phyloP scores from a whole-genome alignment of 2,329 filamentous ascomycete species.

The Penicillium sp. region DNA sequence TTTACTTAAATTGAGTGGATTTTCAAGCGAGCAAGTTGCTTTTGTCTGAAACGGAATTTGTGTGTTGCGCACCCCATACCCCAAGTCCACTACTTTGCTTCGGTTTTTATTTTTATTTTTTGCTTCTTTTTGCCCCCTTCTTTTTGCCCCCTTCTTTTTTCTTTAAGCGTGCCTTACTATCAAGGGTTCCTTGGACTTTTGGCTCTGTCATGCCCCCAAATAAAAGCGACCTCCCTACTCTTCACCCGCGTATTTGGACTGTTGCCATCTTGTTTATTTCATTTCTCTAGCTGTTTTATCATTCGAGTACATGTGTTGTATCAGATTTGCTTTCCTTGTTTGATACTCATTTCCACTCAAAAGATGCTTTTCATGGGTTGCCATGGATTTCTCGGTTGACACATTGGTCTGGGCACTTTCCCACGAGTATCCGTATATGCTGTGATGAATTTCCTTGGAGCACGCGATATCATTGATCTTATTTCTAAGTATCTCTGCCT shows the following conservation, averaged over 20 bases:
- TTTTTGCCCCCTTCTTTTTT: constrained; percentile 18
- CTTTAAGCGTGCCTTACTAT: constrained; percentile 34
- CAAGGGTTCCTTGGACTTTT: constrained; percentile 34
- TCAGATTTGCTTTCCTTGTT: constrained; percentile 19
- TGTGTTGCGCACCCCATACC: constrained; percentile 47
- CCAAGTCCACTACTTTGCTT: constrained; percentile 41
- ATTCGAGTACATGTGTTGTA: constrained; percentile 22
- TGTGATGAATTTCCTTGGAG: constrained; percentile 24
- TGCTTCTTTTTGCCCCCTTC: constrained; percentile 22
- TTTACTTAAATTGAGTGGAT: constrained; percentile 37
- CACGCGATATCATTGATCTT: constrained; percentile 14
- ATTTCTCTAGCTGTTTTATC: constrained; percentile 22
- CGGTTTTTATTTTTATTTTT: constrained; percentile 27
- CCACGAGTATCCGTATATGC: constrained; percentile 26
- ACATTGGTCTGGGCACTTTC: constrained; percentile 14
- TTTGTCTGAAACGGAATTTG: constrained; percentile 46
- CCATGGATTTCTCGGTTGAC: constrained; percentile 19
- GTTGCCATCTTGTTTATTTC: constrained; percentile 19
- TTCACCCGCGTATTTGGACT: constrained; percentile 28
- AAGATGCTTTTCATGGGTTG: constrained; percentile 15
- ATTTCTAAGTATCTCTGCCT: constrained; percentile 15
- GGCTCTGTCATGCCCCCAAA: constrained; percentile 35
- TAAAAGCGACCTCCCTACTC: constrained; percentile 35
- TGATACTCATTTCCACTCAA: constrained; percentile 24
- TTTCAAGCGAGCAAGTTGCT: constrained; percentile 42